Conservation (phyloP, 139 green algal genomes). For the Chlorella sp. region DNA sequence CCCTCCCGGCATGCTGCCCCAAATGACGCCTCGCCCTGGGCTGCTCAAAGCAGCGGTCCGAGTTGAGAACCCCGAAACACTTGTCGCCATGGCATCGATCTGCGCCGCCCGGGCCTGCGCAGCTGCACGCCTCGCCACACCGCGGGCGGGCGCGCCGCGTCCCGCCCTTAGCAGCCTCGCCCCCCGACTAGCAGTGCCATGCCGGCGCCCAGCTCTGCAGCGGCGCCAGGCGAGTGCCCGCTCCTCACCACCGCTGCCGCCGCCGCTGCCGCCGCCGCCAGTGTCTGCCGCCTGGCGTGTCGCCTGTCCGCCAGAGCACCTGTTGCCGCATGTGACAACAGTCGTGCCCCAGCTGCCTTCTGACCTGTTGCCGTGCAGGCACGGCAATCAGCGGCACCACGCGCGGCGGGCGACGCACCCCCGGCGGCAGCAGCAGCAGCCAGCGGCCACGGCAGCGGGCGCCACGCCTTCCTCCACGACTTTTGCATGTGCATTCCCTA, state of each 20-base stretch:
- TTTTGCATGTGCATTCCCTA: constrained; percentile 92
- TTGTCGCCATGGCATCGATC: not conserved
- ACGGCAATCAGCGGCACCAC: not conserved
- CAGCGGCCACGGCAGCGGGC: not conserved
- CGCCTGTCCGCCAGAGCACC: too few species aligned
- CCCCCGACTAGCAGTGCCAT: not conserved
- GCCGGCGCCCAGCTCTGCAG: not conserved
- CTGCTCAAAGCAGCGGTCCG: not conserved
- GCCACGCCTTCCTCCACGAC: constrained; percentile 79
- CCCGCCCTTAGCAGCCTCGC: not conserved
- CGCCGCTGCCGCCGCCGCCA: not conserved
- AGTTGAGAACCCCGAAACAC: not conserved
- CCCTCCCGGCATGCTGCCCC: too few species aligned
- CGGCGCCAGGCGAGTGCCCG: not conserved
- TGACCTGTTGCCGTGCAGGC: too few species aligned
- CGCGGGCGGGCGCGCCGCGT: too few species aligned
- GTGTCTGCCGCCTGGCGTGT: not conserved
- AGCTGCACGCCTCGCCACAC: not conserved
- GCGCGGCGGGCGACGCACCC: not conserved
- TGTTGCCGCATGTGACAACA: too few species aligned
- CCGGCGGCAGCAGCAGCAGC: not conserved
- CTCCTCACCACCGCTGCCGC: not conserved
- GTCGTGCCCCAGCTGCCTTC: too few species aligned
- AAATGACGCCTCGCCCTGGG: not conserved
- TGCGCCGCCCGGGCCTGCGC: not conserved